A percentile compares a stretch with the other conserved stretches of the same genome.
These are phyloP conservation scores for Marasmius tenuissimus DNA, from an alignment of 1,284 basidiomycete genomes.

Conservation along the genomic window DNA sequence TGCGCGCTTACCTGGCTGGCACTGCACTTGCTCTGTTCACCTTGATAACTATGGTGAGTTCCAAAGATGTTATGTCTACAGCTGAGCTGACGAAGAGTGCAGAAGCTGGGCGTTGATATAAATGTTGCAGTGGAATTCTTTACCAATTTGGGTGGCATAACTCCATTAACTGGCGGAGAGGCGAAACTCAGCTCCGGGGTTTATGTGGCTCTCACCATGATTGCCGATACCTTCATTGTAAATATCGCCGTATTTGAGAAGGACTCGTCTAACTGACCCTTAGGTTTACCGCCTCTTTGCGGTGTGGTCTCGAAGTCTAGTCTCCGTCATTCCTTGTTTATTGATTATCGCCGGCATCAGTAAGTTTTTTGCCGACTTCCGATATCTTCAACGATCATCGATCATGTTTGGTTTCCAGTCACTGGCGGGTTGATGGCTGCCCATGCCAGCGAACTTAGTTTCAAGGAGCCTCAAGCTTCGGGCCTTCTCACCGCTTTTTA, in stretches of 20 bases:
- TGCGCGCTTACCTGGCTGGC: background rate
- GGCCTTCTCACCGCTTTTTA: slow-evolving; percentile 7
- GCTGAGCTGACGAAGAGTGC: background rate
- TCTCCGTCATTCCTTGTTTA: background rate
- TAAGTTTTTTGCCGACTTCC: background rate
- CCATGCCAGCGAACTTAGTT: background rate
- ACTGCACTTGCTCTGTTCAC: slow-evolving; percentile 6
- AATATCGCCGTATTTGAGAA: background rate
- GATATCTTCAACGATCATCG: background rate
- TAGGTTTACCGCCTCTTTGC: slow-evolving; percentile 10
- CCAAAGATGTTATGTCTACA: background rate
- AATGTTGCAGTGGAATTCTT: slow-evolving; percentile 8
- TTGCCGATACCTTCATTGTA: slow-evolving; percentile 12
- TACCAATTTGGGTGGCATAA: slow-evolving; percentile 9
- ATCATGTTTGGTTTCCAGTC: background rate
- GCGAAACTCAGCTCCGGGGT: slow-evolving; percentile 10
- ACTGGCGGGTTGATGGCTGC: slow-evolving; percentile 2
- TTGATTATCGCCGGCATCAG: slow-evolving; percentile 4
- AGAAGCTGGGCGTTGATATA: slow-evolving; percentile 12
- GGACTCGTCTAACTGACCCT: background rate
- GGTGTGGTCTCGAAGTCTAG: slow-evolving; percentile 1
- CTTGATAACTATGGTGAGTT: slow-evolving; percentile 10
- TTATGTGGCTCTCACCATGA: slow-evolving; percentile 9
- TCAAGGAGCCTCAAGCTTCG: background rate
- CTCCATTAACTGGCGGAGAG: slow-evolving; percentile 7